Base-by-base conservation (phyloP, 2,329 filamentous ascomycete species). In the Ustilaginoidea virens region DNA sequence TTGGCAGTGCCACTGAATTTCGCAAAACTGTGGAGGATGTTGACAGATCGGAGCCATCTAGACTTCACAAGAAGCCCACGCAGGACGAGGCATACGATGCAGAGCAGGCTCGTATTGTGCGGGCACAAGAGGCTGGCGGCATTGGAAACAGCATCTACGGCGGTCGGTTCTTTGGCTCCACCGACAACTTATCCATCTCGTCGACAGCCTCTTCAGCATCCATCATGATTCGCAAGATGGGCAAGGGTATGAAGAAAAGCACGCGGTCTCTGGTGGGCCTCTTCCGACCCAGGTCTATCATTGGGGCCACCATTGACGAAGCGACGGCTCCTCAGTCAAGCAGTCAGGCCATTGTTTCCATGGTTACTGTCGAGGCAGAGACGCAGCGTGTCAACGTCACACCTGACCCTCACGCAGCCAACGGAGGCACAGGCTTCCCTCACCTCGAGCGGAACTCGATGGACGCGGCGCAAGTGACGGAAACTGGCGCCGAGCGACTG, bases 211-310 rank as follows among this genome's bases (percentile, higher is more conserved):
- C 83, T 5, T 92, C 82, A 13, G 82, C 82, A 19, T 92, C 83
- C 17, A 74, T 92, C 43, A 92, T 92, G 82, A 80, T 98, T 40
- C 75, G 90, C 30, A 98, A 98, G 61, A 98, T 98, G 90, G 90
- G 90, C 32, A 83, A 85, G 39, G 86, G 87, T n/a, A 80, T 96
- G 74, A 96, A 93, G 67, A 92, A 90, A 56, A 78, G 83, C 29
- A 80, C 79, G 12, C 71, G 86, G 27, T 94, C 86, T 15, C 70
- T 98, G 30, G 92, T 92, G 40, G 90, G 90, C 16, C 64, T 98
- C 6, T 98, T 98, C 60, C 69, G 90, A 37, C 87, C 90, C 1
- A 98, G 96, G 53, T 96, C 87, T 1, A 66, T 92, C 11, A 69
- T 87, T 42, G 86, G 83, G 18, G 73, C 78, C 13, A 72, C 81